Percentiles rank a stretch among this genome's conserved stretches.
Evolutionary conservation across 306 rosid genomes (phyloP).

Genomic region (Ziziphus jujuba): DNA sequence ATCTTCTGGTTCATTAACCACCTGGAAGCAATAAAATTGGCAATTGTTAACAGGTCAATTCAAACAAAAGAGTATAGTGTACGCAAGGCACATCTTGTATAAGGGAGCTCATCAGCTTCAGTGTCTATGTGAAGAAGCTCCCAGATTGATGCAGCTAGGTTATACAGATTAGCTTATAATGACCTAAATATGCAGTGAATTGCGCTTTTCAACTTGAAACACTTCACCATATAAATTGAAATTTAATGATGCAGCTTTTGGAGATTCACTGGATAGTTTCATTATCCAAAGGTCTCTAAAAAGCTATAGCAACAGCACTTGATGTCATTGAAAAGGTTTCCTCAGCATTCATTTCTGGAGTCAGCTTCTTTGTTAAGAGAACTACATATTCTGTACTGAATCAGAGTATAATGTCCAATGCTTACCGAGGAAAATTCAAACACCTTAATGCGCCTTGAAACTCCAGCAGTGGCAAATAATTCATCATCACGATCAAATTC

Average conservation of each 20-base stretch:
- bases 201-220: too few species aligned
- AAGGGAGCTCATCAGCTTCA: too few species aligned
- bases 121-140: too few species aligned
- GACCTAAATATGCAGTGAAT: too few species aligned
- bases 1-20: conserved; percentile 74
- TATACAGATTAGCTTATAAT: too few species aligned
- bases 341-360: not conserved
- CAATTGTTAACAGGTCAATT: not conserved
- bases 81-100: not conserved
- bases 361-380: not conserved
- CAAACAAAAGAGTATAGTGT: not conserved
- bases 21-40: conserved; percentile 41
- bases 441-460: conserved; percentile 86
- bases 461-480: conserved; percentile 93
- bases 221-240: too few species aligned
- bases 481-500: conserved; percentile 91
- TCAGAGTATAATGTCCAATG: not conserved
- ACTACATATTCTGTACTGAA: not conserved
- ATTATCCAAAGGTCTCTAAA: too few species aligned
- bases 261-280: too few species aligned
- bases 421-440: conserved; percentile 87
- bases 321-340: not conserved
- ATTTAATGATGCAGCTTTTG: too few species aligned
- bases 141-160: too few species aligned
- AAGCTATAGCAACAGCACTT: not conserved